phyloP scores from a whole-genome alignment of 495 filamentous ascomycete genomes.

The Articulospora tetracladia region DNA sequence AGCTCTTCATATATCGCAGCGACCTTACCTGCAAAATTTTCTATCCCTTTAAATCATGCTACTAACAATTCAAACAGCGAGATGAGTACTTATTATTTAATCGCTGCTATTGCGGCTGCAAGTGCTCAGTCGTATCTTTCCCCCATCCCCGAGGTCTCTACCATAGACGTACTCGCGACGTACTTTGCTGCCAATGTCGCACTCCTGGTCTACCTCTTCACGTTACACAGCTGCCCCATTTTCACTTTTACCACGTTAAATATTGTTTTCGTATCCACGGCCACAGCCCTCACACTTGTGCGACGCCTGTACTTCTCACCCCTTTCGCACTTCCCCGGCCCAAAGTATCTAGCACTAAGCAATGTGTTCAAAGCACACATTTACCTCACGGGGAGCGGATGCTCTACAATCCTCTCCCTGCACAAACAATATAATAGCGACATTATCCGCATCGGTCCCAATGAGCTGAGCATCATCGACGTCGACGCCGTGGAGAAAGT shows the following conservation, averaged over 20 bases:
- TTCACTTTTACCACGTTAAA: conserved; percentile 8
- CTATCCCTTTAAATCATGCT: not conserved
- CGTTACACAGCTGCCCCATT: not conserved
- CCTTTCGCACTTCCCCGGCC: conserved; percentile 42
- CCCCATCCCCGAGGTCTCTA: conserved; percentile 16
- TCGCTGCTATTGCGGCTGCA: not conserved
- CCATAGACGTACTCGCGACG: conserved; percentile 5
- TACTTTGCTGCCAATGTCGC: conserved; percentile 3
- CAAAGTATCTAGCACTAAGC: conserved; percentile 39
- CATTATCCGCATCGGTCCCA: conserved; percentile 22
- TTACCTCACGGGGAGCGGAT: conserved; percentile 8
- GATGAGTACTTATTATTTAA: not conserved
- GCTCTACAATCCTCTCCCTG: not conserved
- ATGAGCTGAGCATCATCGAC: conserved; percentile 20
- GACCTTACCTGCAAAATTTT: not conserved
- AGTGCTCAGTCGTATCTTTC: conserved; percentile 10
- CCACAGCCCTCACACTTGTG: conserved; percentile 8
- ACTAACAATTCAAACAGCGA: not conserved
- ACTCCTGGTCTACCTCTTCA: not conserved
- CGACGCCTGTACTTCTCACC: conserved; percentile 39
- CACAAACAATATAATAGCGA: conserved; percentile 19
- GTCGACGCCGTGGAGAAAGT: conserved; percentile 20
- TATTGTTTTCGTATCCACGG: conserved; percentile 11
- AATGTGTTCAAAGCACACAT: conserved; percentile 4
- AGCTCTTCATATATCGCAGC: not conserved